Evolutionary conservation across 2,329 filamentous ascomycete species (phyloP).

Genomic region (Phyllosticta paracitricarpa): DNA sequence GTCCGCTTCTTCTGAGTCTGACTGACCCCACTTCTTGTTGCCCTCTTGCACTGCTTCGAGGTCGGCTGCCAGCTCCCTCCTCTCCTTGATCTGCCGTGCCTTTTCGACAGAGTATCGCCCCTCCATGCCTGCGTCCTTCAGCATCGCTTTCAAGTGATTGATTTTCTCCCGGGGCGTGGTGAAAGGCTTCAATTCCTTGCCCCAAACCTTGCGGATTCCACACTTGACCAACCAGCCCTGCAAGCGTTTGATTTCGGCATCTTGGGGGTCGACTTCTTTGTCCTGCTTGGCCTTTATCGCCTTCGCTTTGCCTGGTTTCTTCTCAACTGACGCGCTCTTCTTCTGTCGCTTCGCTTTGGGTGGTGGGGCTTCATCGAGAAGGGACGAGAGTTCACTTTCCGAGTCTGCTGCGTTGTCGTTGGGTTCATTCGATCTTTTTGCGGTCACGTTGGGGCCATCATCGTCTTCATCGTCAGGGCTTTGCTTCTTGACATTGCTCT

Average conservation of each 20-base stretch:
- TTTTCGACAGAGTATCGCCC: constrained; percentile 79
- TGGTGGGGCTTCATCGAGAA: constrained; percentile 66
- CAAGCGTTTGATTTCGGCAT: constrained; percentile 76
- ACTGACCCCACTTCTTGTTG: constrained; percentile 63
- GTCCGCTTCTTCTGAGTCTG: constrained; percentile 17
- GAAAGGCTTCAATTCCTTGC: constrained; percentile 67
- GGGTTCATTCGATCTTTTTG: not conserved
- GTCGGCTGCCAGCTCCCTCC: constrained; percentile 73
- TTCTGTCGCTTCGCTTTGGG: constrained; percentile 44
- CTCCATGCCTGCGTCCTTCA: constrained; percentile 75
- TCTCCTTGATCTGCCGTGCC: constrained; percentile 78
- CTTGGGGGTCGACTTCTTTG: constrained; percentile 48
- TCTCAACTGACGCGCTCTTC: constrained; percentile 20
- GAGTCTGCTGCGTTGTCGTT: constrained; percentile 26
- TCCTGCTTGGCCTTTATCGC: constrained; percentile 24
- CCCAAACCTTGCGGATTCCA: constrained; percentile 87
- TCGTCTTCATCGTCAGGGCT: not conserved
- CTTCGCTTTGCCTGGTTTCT: constrained; percentile 14
- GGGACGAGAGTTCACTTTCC: constrained; percentile 58
- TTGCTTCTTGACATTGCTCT: not conserved
- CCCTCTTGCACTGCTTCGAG: constrained; percentile 77
- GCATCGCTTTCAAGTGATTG: constrained; percentile 65
- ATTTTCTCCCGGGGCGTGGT: constrained; percentile 71
- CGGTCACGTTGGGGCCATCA: not conserved
- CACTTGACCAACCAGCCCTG: constrained; percentile 84